phyloP scores from a whole-genome alignment of 2,329 filamentous ascomycete species.

The Fusarium protoensiforme region DNA sequence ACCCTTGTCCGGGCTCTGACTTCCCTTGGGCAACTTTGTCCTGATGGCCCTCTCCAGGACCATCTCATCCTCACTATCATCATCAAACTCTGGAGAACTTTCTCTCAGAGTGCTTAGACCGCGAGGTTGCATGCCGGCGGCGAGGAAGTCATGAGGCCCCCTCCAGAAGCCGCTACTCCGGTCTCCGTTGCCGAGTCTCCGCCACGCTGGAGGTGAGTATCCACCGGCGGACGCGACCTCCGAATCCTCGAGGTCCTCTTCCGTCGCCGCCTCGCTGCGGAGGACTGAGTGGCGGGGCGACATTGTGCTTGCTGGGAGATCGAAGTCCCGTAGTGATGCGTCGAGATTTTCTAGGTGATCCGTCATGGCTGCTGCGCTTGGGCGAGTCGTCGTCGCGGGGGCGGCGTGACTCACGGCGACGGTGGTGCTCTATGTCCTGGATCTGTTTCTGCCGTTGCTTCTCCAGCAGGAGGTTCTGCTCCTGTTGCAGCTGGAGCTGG shows the following conservation, averaged over 20 bases:
- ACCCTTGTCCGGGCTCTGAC: conserved; percentile 65
- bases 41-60: conserved; percentile 64
- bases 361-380: conserved; percentile 38
- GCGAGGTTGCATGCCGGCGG: conserved; percentile 53
- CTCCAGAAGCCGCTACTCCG: conserved; percentile 71
- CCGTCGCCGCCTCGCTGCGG: conserved; percentile 50
- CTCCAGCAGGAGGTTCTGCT: conserved; percentile 26
- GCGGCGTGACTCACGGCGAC: conserved; percentile 23
- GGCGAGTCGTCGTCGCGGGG: neutral
- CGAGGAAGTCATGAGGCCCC: conserved; percentile 63
- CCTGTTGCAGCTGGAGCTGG: conserved; percentile 19
- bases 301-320: conserved; percentile 57
- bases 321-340: conserved; percentile 66
- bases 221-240: conserved; percentile 63
- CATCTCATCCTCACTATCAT: conserved; percentile 51
- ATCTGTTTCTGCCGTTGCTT: conserved; percentile 36
- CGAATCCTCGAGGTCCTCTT: conserved; percentile 55
- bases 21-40: conserved; percentile 66
- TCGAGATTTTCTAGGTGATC: conserved; percentile 58
- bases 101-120: conserved; percentile 45
- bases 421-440: conserved; percentile 29
- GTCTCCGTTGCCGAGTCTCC: conserved; percentile 69
- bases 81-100: conserved; percentile 40
- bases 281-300: conserved; percentile 47
- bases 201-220: conserved; percentile 71